Evolutionary conservation across 2,329 filamentous ascomycete species (phyloP).

Genomic region (Arthrinium puccinioides): DNA sequence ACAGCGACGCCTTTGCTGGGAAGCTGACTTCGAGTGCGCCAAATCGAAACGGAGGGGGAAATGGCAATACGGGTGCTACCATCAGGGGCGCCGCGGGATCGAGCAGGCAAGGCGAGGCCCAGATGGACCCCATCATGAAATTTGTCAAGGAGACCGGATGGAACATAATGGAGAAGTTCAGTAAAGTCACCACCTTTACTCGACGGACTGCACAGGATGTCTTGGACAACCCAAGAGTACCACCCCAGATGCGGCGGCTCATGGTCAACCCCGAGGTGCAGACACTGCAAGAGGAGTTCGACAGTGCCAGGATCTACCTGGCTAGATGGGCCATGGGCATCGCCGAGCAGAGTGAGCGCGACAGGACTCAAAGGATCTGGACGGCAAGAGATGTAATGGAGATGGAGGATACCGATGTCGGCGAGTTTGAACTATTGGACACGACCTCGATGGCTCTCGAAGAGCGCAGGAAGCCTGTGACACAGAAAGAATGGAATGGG

Average conservation of each 20-base stretch:
- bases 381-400: conserved; percentile 88
- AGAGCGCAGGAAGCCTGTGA: conserved; percentile 71
- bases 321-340: conserved; percentile 99
- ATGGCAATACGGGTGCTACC: conserved; percentile 24
- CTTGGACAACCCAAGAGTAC: conserved; percentile 82
- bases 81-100: conserved; percentile 27
- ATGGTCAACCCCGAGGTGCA: conserved; percentile 91
- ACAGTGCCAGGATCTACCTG: conserved; percentile 89
- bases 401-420: conserved; percentile 89
- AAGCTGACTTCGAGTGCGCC: conserved; percentile 43
- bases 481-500: conserved; percentile 78
- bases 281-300: conserved; percentile 92
- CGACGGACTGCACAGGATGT: conserved; percentile 86
- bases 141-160: conserved; percentile 91
- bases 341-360: conserved; percentile 89
- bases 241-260: conserved; percentile 77
- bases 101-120: conserved; percentile 49
- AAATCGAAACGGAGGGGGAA: conserved; percentile 33
- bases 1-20: conserved; percentile 71
- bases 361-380: conserved; percentile 82
- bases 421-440: conserved; percentile 91
- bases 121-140: conserved; percentile 90
- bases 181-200: conserved; percentile 95
- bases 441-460: conserved; percentile 65
- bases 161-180: conserved; percentile 95